phyloP scores from a whole-genome alignment of 1,284 basidiomycete species.

The Pisolithus thermaeus region DNA sequence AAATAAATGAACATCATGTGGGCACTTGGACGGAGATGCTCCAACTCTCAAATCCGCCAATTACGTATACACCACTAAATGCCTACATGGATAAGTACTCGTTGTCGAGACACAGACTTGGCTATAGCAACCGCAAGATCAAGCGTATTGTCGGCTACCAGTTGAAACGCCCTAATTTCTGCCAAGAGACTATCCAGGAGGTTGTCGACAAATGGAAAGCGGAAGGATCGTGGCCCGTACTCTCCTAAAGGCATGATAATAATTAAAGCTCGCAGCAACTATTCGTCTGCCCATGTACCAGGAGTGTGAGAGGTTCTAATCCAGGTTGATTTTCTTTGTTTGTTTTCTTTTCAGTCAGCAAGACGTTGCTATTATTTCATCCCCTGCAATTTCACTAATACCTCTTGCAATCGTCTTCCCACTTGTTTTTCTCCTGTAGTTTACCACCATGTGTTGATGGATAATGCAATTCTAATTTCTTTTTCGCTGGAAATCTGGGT shows the following conservation, averaged over 20 bases:
- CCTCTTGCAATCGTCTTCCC: background rate
- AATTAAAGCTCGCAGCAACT: background rate
- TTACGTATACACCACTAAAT: conserved; percentile 69
- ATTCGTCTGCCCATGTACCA: background rate
- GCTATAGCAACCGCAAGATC: conserved; percentile 63
- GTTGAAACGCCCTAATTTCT: conserved; percentile 60
- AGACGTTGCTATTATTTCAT: background rate
- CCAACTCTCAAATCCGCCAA: conserved; percentile 64
- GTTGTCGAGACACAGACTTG: conserved; percentile 60
- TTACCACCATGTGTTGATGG: background rate
- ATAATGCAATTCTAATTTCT: background rate
- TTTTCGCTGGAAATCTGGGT: background rate
- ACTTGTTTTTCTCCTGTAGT: conserved; percentile 2
- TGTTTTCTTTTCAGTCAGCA: background rate
- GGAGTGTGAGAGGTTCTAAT: background rate
- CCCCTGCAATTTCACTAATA: background rate
- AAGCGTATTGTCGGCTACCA: conserved; percentile 72
- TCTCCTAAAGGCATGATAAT: conserved; percentile 16
- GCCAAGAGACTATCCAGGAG: conserved; percentile 60
- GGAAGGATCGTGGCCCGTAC: conserved; percentile 67
- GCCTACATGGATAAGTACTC: conserved; percentile 80
- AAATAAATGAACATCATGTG: conserved; percentile 86
- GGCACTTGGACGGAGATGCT: conserved; percentile 84
- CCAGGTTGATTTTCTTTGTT: background rate
- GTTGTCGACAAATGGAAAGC: conserved; percentile 76